Conservation (phyloP, 148 eudicot species). For the Persicaria tinctoria region DNA sequence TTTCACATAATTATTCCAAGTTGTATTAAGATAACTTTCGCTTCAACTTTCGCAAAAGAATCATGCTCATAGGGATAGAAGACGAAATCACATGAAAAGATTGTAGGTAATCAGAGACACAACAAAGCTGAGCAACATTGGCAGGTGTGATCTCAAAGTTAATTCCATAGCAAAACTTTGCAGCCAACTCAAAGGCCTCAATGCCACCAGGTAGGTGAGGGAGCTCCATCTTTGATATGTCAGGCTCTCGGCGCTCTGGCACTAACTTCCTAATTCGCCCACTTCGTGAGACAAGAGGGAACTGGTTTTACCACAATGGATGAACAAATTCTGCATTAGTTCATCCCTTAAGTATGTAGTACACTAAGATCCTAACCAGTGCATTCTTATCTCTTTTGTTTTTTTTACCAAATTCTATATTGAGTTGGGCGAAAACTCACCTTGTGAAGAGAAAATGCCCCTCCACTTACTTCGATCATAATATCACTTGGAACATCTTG, state of each 20-base stretch:
- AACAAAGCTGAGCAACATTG: constrained; percentile 76
- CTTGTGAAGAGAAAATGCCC: constrained; percentile 78
- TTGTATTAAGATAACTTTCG: too few relatives aligned
- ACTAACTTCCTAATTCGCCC: constrained; percentile 74
- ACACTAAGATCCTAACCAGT: not conserved
- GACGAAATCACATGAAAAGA: too few relatives aligned
- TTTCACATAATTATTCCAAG: too few relatives aligned
- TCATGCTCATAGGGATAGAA: too few relatives aligned
- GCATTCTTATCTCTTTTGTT: not conserved
- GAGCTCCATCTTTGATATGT: constrained; percentile 53
- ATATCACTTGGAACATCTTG: constrained; percentile 96
- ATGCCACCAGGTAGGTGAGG: constrained; percentile 71
- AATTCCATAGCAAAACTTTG: constrained; percentile 85
- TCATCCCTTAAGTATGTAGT: not conserved
- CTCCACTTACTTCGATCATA: constrained; percentile 64
- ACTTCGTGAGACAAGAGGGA: constrained; percentile 92
- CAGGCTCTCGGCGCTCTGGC: constrained; percentile 54
- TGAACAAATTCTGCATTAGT: not conserved
- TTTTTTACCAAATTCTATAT: not conserved
- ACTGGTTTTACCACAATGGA: constrained; percentile 31
- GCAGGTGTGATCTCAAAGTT: constrained; percentile 82
- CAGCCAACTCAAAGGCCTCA: constrained; percentile 77
- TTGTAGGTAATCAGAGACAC: constrained; percentile 61
- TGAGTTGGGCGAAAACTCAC: constrained; percentile 24
- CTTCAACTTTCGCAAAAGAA: too few relatives aligned